Conservation (phyloP, 1,139 yeast genomes). For the Taiozyma sp. region DNA sequence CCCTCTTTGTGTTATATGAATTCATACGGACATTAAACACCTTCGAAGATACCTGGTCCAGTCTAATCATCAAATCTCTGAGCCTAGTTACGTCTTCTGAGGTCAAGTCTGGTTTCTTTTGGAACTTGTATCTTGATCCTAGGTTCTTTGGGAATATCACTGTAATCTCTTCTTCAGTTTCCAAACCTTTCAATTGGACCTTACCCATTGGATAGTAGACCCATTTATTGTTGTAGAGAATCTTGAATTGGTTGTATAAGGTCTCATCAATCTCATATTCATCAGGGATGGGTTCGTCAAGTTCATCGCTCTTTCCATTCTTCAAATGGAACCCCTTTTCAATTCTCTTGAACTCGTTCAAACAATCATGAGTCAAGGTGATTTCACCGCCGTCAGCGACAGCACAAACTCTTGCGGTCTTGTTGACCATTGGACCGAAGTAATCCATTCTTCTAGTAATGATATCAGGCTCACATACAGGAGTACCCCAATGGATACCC, state of each 20-base stretch:
- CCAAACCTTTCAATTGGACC: slow-evolving; percentile 86
- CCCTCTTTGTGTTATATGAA: slow-evolving; percentile 30
- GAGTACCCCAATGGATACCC: slow-evolving; percentile 99
- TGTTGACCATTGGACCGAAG: slow-evolving; percentile 97
- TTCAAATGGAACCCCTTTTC: slow-evolving; percentile 47
- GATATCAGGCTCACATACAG: slow-evolving; percentile 93
- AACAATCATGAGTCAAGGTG: slow-evolving; percentile 77
- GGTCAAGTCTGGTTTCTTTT: slow-evolving; percentile 23
- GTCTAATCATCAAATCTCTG: slow-evolving; percentile 42
- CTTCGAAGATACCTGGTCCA: slow-evolving; percentile 38
- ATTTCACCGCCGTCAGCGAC: slow-evolving; percentile 99
- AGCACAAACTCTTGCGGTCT: slow-evolving; percentile 90
- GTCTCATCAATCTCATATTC: slow-evolving; percentile 48
- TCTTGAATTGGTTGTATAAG: slow-evolving; percentile 62
- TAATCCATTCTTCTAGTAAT: slow-evolving; percentile 97
- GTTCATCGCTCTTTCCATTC: slow-evolving; percentile 27
- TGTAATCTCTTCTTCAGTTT: slow-evolving; percentile 86
- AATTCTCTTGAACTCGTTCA: slow-evolving; percentile 63
- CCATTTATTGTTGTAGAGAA: slow-evolving; percentile 68
- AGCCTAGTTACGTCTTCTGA: slow-evolving; percentile 38
- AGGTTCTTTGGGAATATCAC: slow-evolving; percentile 70
- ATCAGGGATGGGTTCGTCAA: slow-evolving; percentile 59
- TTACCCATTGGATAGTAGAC: slow-evolving; percentile 75
- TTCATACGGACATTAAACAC: slow-evolving; percentile 16
- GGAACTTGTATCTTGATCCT: slow-evolving; percentile 43